A percentile compares a stretch with the other conserved stretches of the same genome.
These are phyloP conservation scores for Hypseocharis bilobata DNA, from an alignment of 441 rosid genomes.

Conservation along the genomic window DNA sequence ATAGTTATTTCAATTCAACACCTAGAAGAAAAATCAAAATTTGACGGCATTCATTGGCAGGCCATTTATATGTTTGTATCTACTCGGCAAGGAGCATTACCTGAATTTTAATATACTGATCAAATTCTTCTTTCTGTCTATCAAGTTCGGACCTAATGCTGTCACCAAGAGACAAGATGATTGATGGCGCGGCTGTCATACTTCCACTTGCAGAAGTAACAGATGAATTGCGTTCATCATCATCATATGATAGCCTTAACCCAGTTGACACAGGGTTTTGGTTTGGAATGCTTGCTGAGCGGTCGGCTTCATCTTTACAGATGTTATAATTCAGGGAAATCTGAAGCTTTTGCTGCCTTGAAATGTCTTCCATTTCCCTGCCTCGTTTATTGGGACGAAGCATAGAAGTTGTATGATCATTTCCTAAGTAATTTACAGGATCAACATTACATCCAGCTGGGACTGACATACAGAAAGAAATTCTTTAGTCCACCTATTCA, in stretches of 20 bases:
- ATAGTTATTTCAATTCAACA: not conserved
- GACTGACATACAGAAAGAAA: slow-evolving; percentile 28
- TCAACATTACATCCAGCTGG: slow-evolving; percentile 48
- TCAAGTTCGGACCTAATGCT: slow-evolving; percentile 47
- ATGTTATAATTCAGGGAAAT: slow-evolving; percentile 48
- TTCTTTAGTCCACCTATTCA: slow-evolving; percentile 5
- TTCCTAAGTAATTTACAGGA: slow-evolving; percentile 55
- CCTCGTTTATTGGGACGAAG: slow-evolving; percentile 39
- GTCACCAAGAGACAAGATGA: slow-evolving; percentile 51
- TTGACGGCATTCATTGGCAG: too few species aligned
- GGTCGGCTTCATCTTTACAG: slow-evolving; percentile 45
- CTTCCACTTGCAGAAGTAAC: slow-evolving; percentile 66
- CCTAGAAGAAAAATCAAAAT: too few species aligned
- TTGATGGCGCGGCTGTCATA: slow-evolving; percentile 41
- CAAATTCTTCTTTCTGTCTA: slow-evolving; percentile 57
- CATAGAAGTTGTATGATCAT: slow-evolving; percentile 41
- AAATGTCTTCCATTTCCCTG: slow-evolving; percentile 44
- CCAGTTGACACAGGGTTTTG: slow-evolving; percentile 66
- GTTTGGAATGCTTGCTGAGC: slow-evolving; percentile 37
- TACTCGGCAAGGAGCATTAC: slow-evolving; percentile 23
- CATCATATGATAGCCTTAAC: slow-evolving; percentile 62
- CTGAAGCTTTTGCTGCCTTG: slow-evolving; percentile 53
- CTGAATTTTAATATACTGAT: slow-evolving; percentile 54
- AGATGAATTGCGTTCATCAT: slow-evolving; percentile 65
- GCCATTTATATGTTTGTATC: not conserved